phyloP scores from a whole-genome alignment of 768 basidiomycete species.

The Xerocomellus chrysenteron region DNA sequence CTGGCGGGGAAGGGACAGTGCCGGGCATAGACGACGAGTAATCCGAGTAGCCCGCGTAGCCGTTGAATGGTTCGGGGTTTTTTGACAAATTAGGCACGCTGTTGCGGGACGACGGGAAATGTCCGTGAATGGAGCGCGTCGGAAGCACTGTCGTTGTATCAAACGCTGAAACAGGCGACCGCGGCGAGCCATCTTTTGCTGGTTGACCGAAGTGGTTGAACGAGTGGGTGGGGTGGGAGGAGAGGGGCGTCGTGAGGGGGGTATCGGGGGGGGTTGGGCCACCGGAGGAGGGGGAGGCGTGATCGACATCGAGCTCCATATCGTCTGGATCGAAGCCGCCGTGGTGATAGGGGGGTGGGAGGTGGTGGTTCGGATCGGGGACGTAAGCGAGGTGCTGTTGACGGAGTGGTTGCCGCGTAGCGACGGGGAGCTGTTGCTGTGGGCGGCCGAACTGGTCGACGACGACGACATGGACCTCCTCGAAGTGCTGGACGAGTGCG shows the following conservation, averaged over 20 bases:
- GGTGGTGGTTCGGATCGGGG: conserved; percentile 24
- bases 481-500: conserved; percentile 89
- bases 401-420: conserved; percentile 29
- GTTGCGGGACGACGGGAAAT: conserved; percentile 32
- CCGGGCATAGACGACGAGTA: conserved; percentile 65
- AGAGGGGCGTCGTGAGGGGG: conserved; percentile 42
- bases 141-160: conserved; percentile 56
- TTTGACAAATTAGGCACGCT: conserved; percentile 31
- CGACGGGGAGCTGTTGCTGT: conserved; percentile 30
- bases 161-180: conserved; percentile 46
- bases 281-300: conserved; percentile 49
- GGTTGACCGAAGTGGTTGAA: conserved; percentile 33
- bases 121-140: conserved; percentile 38
- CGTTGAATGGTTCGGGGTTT: conserved; percentile 59
- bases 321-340: conserved; percentile 69
- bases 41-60: conserved; percentile 66
- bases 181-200: conserved; percentile 27
- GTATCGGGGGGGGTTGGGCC: conserved; percentile 42
- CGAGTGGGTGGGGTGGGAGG: conserved; percentile 34
- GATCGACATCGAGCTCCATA: conserved; percentile 75
- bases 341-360: conserved; percentile 33
- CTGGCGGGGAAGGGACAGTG: conserved; percentile 39
- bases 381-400: conserved; percentile 31
- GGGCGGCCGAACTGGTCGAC: conserved; percentile 43
- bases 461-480: conserved; percentile 84